Evolutionary conservation across 2,329 filamentous ascomycete species (phyloP).

Genomic region (Nemania abortiva): DNA sequence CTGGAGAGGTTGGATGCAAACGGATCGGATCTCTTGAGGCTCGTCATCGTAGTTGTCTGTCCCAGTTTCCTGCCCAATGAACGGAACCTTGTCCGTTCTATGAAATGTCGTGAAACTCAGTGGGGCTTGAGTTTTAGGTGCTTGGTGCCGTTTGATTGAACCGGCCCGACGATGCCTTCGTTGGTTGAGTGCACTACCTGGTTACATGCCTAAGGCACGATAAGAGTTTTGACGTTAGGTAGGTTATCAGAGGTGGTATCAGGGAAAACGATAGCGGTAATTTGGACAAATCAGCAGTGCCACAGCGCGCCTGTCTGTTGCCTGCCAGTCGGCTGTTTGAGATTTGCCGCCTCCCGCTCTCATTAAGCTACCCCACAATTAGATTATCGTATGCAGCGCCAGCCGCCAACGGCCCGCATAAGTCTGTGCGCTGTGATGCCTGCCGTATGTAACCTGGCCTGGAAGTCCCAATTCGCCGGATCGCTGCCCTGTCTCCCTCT

Average conservation of each 20-base stretch:
- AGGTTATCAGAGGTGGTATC: not conserved
- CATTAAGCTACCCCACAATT: slow-evolving; percentile 25
- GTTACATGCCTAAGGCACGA: not conserved
- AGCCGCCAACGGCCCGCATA: slow-evolving; percentile 35
- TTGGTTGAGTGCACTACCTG: not conserved
- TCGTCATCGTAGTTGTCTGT: slow-evolving; percentile 64
- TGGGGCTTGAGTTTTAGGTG: not conserved
- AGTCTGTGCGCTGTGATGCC: slow-evolving; percentile 16
- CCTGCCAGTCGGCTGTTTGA: slow-evolving; percentile 33
- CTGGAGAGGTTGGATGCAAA: slow-evolving; percentile 83
- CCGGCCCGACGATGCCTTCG: slow-evolving; percentile 1
- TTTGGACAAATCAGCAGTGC: slow-evolving; percentile 42
- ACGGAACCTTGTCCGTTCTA: not conserved
- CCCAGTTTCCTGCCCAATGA: not conserved
- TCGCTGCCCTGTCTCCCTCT: slow-evolving; percentile 21
- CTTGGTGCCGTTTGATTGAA: not conserved
- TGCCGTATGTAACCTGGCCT: no score
- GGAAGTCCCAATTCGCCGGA: slow-evolving; percentile 30
- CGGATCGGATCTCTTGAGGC: slow-evolving; percentile 71
- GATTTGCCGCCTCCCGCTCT: slow-evolving; percentile 32
- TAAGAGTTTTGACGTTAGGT: slow-evolving; percentile 23
- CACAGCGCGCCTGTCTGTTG: slow-evolving; percentile 37
- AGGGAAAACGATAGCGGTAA: slow-evolving; percentile 30
- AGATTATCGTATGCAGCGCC: slow-evolving; percentile 20
- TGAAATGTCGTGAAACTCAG: not conserved